Evolutionary conservation across 371 early-diverging fungal species (phyloP).

Genomic region (Apophysomyces trapeziformis): DNA sequence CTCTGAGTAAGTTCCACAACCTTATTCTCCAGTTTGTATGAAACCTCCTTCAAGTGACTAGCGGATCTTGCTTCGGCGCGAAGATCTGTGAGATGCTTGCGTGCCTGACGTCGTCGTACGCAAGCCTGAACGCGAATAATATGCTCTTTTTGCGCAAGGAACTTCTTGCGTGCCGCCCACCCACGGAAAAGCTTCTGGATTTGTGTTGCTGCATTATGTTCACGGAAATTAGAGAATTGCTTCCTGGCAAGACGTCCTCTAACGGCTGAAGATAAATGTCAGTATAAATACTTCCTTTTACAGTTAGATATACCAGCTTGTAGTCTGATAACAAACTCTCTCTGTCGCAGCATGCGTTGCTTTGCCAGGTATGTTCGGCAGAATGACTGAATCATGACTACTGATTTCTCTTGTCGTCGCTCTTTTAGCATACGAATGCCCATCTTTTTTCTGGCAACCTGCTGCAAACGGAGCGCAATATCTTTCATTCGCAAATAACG

Average conservation of each 20-base stretch:
- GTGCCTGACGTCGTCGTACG: slow-evolving; percentile 76
- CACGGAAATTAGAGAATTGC: slow-evolving; percentile 56
- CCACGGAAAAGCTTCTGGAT: slow-evolving; percentile 76
- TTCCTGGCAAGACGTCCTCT: slow-evolving; percentile 64
- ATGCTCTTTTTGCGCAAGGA: slow-evolving; percentile 48
- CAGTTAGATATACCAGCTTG: slow-evolving; percentile 53
- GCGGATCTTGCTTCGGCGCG: slow-evolving; percentile 88
- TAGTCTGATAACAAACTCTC: slow-evolving; percentile 35
- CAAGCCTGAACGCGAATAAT: slow-evolving; percentile 81
- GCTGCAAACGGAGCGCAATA: slow-evolving; percentile 63
- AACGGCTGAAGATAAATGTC: slow-evolving; percentile 16
- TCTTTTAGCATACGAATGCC: slow-evolving; percentile 59
- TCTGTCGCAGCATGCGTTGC: slow-evolving; percentile 44
- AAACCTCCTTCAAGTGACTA: slow-evolving; percentile 89
- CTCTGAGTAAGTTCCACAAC: slow-evolving; percentile 93
- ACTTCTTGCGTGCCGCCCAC: slow-evolving; percentile 62
- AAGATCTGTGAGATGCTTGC: slow-evolving; percentile 59
- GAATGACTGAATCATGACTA: slow-evolving; percentile 73
- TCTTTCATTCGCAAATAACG: slow-evolving; percentile 66
- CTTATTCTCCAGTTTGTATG: slow-evolving; percentile 93
- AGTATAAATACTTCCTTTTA: neutral
- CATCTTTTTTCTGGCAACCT: slow-evolving; percentile 63
- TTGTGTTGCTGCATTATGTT: slow-evolving; percentile 72
- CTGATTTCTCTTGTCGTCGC: slow-evolving; percentile 75
- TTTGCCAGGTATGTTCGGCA: slow-evolving; percentile 73